These are phyloP conservation scores for Clonostachys rhizophaga DNA, from an alignment of 2,329 filamentous ascomycete genomes.

Conservation along the genomic window DNA sequence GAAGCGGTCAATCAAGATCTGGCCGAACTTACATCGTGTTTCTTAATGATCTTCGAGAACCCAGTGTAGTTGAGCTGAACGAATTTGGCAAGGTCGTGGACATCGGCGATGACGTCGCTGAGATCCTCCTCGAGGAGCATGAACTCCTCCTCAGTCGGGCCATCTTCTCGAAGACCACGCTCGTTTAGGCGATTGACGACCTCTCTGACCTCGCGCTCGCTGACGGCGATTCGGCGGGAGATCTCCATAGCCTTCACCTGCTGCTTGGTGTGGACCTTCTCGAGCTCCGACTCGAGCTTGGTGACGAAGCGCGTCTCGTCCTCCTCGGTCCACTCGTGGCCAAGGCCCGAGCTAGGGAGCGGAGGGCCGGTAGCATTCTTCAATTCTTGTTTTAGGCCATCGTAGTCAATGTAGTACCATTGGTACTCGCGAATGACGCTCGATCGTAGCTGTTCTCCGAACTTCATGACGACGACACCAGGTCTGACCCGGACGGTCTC, in stretches of 20 bases:
- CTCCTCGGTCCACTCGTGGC: conserved; percentile 77
- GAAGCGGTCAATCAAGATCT: not conserved
- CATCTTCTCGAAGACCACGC: conserved; percentile 49
- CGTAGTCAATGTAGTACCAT: conserved; percentile 98
- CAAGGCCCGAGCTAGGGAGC: conserved; percentile 25
- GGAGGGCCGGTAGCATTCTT: conserved; percentile 62
- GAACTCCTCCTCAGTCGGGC: conserved; percentile 86
- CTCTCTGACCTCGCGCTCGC: conserved; percentile 84
- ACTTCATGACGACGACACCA: conserved; percentile 66
- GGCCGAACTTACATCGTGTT: conserved; percentile 73
- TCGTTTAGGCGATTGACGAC: conserved; percentile 73
- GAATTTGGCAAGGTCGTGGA: conserved; percentile 96
- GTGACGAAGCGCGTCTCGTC: conserved; percentile 87
- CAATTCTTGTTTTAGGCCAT: conserved; percentile 83
- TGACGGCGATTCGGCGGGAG: conserved; percentile 79
- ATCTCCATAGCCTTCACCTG: conserved; percentile 97
- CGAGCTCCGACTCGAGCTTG: conserved; percentile 84
- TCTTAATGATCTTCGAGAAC: conserved; percentile 99
- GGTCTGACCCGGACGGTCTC: conserved; percentile 32
- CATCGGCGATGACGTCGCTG: conserved; percentile 96
- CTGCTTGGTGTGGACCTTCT: conserved; percentile 97
- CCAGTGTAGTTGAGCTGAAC: conserved; percentile 98
- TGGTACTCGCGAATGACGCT: conserved; percentile 96
- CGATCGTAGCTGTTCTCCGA: conserved; percentile 93
- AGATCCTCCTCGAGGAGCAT: conserved; percentile 89